Conservation (phyloP, 257 asterid species). For the Solanum piurae region DNA sequence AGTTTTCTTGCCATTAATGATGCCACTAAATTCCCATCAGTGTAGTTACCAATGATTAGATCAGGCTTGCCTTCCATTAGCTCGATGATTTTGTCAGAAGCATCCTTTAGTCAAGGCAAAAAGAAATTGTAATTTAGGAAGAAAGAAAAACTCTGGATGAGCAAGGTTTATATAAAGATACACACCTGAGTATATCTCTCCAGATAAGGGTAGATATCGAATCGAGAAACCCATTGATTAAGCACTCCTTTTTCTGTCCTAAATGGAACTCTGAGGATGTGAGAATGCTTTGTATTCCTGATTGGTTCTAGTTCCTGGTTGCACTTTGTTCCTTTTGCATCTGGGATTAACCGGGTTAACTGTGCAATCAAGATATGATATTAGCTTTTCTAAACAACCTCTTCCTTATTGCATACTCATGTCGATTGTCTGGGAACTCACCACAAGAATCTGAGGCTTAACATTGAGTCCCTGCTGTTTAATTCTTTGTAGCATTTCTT, state of each 20-base stretch:
- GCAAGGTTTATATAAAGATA: not conserved
- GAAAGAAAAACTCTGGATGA: not conserved
- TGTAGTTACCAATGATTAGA: conserved; percentile 74
- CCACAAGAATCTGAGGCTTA: conserved; percentile 91
- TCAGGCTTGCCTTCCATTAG: conserved; percentile 91
- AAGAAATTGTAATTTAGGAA: not conserved
- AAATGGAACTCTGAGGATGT: conserved; percentile 85
- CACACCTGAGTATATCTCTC: conserved; percentile 73
- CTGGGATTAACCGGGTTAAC: conserved; percentile 86
- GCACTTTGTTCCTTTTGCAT: conserved; percentile 86
- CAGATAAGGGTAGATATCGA: conserved; percentile 80
- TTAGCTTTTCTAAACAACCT: not conserved
- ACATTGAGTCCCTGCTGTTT: conserved; percentile 78
- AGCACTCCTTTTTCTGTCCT: conserved; percentile 60
- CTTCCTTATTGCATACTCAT: not conserved
- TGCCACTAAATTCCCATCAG: conserved; percentile 92
- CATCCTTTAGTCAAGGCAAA: conserved; percentile 34
- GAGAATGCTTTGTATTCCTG: conserved; percentile 67
- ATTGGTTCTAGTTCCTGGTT: conserved; percentile 67
- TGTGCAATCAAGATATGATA: conserved; percentile 8
- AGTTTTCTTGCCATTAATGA: conserved; percentile 90
- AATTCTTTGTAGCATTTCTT: conserved; percentile 69
- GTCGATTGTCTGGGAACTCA: conserved; percentile 10
- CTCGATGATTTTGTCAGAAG: conserved; percentile 50
- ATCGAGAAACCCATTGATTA: conserved; percentile 81